These are phyloP conservation scores for Eustoma russellianum DNA, from an alignment of 257 asterid species.

Conservation along the genomic window DNA sequence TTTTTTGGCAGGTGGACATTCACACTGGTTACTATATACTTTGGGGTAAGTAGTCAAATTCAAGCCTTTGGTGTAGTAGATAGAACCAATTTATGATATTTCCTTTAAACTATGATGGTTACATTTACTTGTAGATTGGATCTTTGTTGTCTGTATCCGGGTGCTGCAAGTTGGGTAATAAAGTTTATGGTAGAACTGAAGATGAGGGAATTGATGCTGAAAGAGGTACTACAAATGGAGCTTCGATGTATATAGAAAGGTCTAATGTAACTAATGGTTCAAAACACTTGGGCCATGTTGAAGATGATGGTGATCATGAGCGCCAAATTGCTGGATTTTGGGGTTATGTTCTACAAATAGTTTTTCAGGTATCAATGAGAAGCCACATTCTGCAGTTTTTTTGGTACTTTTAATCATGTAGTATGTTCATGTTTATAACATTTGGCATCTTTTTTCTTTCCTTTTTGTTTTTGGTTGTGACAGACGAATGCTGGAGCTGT, in stretches of 20 bases:
- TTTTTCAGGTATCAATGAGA: conserved; percentile 57
- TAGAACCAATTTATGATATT: background rate
- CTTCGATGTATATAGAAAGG: conserved; percentile 13
- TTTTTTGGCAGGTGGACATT: conserved; percentile 73
- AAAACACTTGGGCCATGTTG: conserved; percentile 22
- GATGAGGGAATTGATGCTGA: conserved; percentile 35
- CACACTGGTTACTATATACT: conserved; percentile 63
- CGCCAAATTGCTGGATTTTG: conserved; percentile 56
- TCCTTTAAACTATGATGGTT: background rate
- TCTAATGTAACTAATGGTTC: conserved; percentile 10
- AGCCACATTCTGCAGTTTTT: background rate
- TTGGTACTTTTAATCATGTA: no score
- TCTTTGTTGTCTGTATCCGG: conserved; percentile 72
- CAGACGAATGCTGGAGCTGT: conserved; percentile 99
- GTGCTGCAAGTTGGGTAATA: conserved; percentile 34
- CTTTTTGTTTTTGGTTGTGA: conserved; percentile 1
- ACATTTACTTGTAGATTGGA: conserved; percentile 46
- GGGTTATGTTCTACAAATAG: conserved; percentile 66
- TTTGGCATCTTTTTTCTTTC: background rate
- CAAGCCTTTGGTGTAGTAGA: background rate
- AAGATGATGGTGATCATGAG: conserved; percentile 18
- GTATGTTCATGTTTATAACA: no score
- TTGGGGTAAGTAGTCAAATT: conserved; percentile 50
- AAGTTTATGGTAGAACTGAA: conserved; percentile 14
- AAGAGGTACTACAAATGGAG: conserved; percentile 21